These are phyloP conservation scores for Globisporangium recalcitrans DNA, from an alignment of 352 stramenopile species.

Conservation along the genomic window DNA sequence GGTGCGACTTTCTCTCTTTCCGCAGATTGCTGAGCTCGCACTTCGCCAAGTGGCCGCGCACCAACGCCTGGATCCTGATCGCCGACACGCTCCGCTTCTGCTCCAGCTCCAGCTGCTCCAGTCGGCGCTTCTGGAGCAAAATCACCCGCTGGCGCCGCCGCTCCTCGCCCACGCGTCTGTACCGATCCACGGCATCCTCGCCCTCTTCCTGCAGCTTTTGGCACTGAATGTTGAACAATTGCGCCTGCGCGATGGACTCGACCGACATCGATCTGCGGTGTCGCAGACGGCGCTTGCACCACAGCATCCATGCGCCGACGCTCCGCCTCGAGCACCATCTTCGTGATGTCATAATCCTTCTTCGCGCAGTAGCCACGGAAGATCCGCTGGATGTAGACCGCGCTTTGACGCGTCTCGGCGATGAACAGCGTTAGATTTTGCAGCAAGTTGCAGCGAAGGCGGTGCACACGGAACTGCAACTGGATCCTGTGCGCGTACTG, in stretches of 20 bases:
- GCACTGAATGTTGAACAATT: slow-evolving; percentile 39
- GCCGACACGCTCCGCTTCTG: slow-evolving; percentile 31
- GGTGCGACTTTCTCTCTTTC: slow-evolving; percentile 47
- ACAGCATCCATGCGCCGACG: slow-evolving; percentile 19
- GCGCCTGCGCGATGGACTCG: slow-evolving; percentile 44
- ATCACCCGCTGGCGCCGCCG: slow-evolving; percentile 47
- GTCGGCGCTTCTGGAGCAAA: slow-evolving; percentile 41
- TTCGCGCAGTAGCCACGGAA: slow-evolving; percentile 46
- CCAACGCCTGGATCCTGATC: slow-evolving; percentile 42
- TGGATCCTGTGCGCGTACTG: slow-evolving; percentile 48
- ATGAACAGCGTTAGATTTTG: slow-evolving; percentile 34
- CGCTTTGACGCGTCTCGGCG: slow-evolving; percentile 20
- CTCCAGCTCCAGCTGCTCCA: slow-evolving; percentile 48
- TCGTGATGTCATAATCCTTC: slow-evolving; percentile 24
- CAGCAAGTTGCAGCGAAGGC: slow-evolving; percentile 26
- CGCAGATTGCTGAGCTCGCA: slow-evolving; percentile 22
- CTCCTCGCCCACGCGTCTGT: slow-evolving; percentile 48
- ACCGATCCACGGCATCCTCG: slow-evolving; percentile 27
- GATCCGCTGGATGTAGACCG: slow-evolving; percentile 49
- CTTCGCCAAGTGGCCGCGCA: slow-evolving; percentile 40
- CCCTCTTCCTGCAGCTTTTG: slow-evolving; percentile 31
- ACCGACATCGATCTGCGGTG: slow-evolving; percentile 56
- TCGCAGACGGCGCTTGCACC: slow-evolving; percentile 33
- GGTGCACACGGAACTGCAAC: slow-evolving; percentile 41
- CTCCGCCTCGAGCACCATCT: slow-evolving; percentile 21